These are phyloP conservation scores for Emericellopsis terricola DNA, from an alignment of 495 filamentous ascomycete genomes.

Conservation along the genomic window DNA sequence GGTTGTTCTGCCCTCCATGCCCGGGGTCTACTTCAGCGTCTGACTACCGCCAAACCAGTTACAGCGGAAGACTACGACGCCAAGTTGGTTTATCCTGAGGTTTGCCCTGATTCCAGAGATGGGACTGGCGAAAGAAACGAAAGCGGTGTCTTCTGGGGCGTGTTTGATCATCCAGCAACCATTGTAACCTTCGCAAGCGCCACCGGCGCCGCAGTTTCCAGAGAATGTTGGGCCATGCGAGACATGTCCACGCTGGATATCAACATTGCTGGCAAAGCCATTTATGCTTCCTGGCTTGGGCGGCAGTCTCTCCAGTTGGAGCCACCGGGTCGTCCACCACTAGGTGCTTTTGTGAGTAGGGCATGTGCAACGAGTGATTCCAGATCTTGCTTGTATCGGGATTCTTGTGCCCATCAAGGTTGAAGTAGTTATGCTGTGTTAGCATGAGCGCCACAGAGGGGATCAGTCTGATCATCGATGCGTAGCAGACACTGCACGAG, in stretches of 20 bases:
- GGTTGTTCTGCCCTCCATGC: conserved; percentile 21
- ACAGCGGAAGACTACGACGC: conserved; percentile 55
- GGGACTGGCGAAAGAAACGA: conserved; percentile 36
- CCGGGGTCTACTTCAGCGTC: conserved; percentile 41
- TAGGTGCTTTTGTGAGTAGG: conserved; percentile 51
- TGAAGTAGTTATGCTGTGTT: conserved; percentile 72
- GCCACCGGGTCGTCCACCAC: conserved; percentile 50
- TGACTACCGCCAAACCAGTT: conserved; percentile 48
- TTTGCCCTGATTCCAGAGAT: conserved; percentile 54
- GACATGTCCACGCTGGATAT: conserved; percentile 47
- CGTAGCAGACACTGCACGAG: conserved; percentile 33
- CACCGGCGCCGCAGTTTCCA: conserved; percentile 39
- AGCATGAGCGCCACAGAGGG: conserved; percentile 42
- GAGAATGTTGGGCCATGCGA: conserved; percentile 33
- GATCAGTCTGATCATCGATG: conserved; percentile 31
- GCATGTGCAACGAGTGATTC: conserved; percentile 53
- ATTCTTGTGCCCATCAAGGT: conserved; percentile 58
- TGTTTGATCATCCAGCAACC: conserved; percentile 58
- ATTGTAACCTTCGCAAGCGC: conserved; percentile 62
- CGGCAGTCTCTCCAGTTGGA: conserved; percentile 50
- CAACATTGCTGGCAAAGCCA: conserved; percentile 46
- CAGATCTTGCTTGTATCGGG: conserved; percentile 41
- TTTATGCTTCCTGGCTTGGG: conserved; percentile 41
- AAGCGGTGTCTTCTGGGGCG: conserved; percentile 35
- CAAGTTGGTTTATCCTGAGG: conserved; percentile 50